A percentile compares a stretch with the other conserved stretches of the same genome.
Conservation (phyloP, 495 filamentous ascomycete species). For the Aspergillus wentii region DNA sequence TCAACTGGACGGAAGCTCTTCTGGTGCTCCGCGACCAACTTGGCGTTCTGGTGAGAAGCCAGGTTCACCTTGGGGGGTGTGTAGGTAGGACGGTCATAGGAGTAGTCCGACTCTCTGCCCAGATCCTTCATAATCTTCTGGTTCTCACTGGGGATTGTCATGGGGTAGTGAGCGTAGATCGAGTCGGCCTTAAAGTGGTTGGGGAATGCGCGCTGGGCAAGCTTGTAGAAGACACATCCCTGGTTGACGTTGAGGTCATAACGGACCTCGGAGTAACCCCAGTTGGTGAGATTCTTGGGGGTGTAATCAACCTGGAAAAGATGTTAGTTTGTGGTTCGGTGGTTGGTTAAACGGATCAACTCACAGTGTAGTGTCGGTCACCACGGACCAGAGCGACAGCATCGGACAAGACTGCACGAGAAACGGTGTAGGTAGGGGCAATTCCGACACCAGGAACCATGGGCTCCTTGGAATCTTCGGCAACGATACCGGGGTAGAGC, state of each 20-base stretch:
- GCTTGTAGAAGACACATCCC: slow-evolving; percentile 82
- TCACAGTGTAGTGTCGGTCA: slow-evolving; percentile 48
- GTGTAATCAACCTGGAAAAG: slow-evolving; percentile 54
- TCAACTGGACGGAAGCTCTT: slow-evolving; percentile 58
- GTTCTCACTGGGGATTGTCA: slow-evolving; percentile 74
- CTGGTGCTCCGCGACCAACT: slow-evolving; percentile 56
- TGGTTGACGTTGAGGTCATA: slow-evolving; percentile 70
- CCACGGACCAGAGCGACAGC: slow-evolving; percentile 51
- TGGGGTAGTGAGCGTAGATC: slow-evolving; percentile 83
- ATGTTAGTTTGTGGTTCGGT: slow-evolving; percentile 5
- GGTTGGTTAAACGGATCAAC: slow-evolving; percentile 6
- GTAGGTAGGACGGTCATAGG: slow-evolving; percentile 58
- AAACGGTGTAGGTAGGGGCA: slow-evolving; percentile 55
- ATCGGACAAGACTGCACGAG: slow-evolving; percentile 48
- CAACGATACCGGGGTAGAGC: slow-evolving; percentile 57
- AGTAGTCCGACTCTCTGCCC: slow-evolving; percentile 66
- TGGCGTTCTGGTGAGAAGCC: slow-evolving; percentile 55
- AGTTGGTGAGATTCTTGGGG: slow-evolving; percentile 73
- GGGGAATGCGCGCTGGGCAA: slow-evolving; percentile 75
- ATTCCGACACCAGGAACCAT: slow-evolving; percentile 53
- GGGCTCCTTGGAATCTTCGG: slow-evolving; percentile 49
- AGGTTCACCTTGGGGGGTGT: slow-evolving; percentile 50
- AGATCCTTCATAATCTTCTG: slow-evolving; percentile 66
- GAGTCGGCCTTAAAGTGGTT: slow-evolving; percentile 74
- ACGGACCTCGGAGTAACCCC: slow-evolving; percentile 68